Evolutionary conservation across 2,329 filamentous ascomycete species (phyloP).

Genomic region (Alternaria panax): DNA sequence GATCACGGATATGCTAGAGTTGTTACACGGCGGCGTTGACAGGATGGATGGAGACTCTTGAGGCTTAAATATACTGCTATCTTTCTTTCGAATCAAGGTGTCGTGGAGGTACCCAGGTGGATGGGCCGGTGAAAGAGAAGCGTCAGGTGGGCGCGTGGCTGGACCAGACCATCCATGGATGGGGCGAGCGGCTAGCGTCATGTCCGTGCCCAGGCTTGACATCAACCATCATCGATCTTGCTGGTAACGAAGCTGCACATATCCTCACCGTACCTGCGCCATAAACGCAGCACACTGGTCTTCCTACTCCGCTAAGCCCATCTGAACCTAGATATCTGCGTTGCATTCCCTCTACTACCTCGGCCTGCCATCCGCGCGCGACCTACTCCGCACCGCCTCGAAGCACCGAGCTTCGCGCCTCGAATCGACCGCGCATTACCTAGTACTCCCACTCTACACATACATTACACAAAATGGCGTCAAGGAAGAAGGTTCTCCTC

Average conservation of each 20-base stretch:
- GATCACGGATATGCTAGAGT: neutral
- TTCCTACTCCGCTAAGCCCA: neutral
- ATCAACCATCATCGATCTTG: conserved; percentile 17
- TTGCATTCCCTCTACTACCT: neutral
- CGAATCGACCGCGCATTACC: conserved; percentile 8
- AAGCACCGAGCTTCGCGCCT: conserved; percentile 14
- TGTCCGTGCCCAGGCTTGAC: conserved; percentile 13
- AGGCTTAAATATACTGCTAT: neutral
- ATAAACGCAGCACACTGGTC: neutral
- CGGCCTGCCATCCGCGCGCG: conserved; percentile 1
- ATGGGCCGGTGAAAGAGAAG: conserved; percentile 6
- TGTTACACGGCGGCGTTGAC: neutral
- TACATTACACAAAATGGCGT: conserved; percentile 38
- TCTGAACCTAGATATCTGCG: neutral
- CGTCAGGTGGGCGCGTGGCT: conserved; percentile 11
- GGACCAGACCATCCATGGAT: conserved; percentile 11
- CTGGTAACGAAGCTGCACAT: conserved; percentile 10
- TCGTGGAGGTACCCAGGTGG: neutral
- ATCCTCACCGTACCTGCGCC: conserved; percentile 14
- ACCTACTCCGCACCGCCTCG: conserved; percentile 7
- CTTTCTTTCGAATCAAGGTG: neutral
- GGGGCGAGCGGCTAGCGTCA: conserved; percentile 8
- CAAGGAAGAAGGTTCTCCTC: conserved; percentile 82
- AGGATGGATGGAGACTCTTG: neutral
- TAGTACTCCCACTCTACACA: conserved; percentile 10